Evolutionary conservation across 2,329 filamentous ascomycete genomes (phyloP).

Genomic region (Fusarium sp.): DNA sequence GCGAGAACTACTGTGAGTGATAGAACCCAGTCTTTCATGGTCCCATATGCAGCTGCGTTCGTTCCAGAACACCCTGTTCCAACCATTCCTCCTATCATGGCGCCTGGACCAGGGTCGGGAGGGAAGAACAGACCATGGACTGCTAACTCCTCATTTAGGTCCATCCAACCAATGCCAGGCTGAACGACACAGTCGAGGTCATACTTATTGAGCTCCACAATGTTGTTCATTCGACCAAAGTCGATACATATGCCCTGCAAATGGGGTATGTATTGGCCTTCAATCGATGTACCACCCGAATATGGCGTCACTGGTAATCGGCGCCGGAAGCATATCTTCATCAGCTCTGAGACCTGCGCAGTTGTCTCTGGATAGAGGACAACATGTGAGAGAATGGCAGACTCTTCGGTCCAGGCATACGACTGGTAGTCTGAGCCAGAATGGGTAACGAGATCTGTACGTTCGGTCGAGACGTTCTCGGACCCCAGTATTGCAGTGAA

Average conservation of each 20-base stretch:
- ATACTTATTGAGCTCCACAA: conserved; percentile 81
- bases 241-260: conserved; percentile 89
- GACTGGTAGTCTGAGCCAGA: conserved; percentile 34
- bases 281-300: conserved; percentile 85
- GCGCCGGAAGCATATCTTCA: conserved; percentile 77
- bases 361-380: conserved; percentile 77
- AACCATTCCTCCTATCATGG: conserved; percentile 86
- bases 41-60: conserved; percentile 83
- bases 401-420: conserved; percentile 19
- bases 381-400: neutral
- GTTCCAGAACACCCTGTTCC: conserved; percentile 83
- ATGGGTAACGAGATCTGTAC: conserved; percentile 4
- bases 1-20: conserved; percentile 84
- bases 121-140: conserved; percentile 88
- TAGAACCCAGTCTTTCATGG: conserved; percentile 89
- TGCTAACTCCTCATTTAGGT: conserved; percentile 77
- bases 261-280: conserved; percentile 90
- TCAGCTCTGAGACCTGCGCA: conserved; percentile 78
- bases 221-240: conserved; percentile 86
- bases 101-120: conserved; percentile 80
- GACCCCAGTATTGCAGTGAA: conserved; percentile 1
- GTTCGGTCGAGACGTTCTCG: conserved; percentile 15
- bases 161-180: conserved; percentile 90
- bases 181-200: conserved; percentile 95
- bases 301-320: conserved; percentile 87